Conservation (phyloP, 129 eudicot genomes). For the Arctium minus region DNA sequence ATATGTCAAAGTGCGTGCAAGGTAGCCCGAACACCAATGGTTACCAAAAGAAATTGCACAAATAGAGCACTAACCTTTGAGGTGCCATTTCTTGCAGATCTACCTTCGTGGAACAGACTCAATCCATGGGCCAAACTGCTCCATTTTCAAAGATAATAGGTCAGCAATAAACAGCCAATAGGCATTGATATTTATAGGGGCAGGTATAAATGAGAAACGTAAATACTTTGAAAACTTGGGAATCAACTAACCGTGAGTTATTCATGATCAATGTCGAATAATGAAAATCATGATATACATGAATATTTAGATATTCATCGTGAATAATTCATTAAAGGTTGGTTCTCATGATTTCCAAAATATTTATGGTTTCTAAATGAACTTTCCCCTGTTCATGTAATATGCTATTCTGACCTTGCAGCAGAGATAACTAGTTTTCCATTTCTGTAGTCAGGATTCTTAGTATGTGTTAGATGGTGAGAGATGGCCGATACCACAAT, state of each 20-base stretch:
- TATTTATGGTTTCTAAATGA: neutral
- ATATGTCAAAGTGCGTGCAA: neutral
- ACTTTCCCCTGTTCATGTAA: neutral
- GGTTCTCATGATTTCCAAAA: neutral
- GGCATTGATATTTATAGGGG: neutral
- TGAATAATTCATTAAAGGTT: neutral
- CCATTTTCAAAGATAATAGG: conserved; percentile 16
- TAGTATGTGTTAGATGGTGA: conserved; percentile 61
- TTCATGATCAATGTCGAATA: neutral
- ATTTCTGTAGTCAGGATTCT: conserved; percentile 72
- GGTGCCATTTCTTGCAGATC: conserved; percentile 34
- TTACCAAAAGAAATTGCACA: neutral
- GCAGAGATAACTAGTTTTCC: conserved; percentile 85
- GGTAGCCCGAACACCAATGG: neutral
- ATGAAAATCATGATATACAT: neutral
- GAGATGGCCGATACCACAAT: conserved; percentile 92
- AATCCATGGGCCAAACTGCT: conserved; percentile 87
- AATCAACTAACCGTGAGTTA: neutral
- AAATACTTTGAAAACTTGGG: neutral
- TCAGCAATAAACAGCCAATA: conserved; percentile 16
- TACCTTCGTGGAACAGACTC: conserved; percentile 75
- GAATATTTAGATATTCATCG: neutral
- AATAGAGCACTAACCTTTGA: conserved; percentile 12
- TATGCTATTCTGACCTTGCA: conserved; percentile 43
- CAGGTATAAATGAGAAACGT: neutral